Conservation (phyloP, 2,329 filamentous ascomycete species). For the Drechslerella coelobrocha region DNA sequence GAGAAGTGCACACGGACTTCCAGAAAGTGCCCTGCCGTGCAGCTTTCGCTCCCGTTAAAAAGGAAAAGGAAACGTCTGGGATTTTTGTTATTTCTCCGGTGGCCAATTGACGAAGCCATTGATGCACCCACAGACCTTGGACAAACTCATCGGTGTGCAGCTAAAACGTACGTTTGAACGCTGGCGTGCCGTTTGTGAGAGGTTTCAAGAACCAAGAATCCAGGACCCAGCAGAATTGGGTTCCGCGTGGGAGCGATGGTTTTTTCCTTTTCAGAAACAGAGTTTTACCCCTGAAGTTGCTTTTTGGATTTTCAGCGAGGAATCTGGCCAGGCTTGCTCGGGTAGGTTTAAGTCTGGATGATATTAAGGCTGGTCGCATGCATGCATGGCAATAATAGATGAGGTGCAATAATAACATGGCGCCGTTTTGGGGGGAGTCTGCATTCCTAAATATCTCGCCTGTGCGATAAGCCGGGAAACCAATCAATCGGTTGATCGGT, state of each 20-base stretch:
- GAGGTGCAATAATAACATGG: conserved; percentile 4
- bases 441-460: background rate
- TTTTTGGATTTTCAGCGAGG: conserved; percentile 18
- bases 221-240: background rate
- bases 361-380: conserved; percentile 9
- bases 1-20: background rate
- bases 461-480: conserved; percentile 1
- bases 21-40: background rate
- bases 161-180: background rate
- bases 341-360: background rate
- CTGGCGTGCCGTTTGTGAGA: background rate
- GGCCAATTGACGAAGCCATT: too few species aligned
- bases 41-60: background rate
- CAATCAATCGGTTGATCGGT: background rate
- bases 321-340: background rate
- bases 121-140: too few species aligned
- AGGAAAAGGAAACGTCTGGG: background rate
- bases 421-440: background rate
- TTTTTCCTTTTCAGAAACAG: conserved; percentile 18
- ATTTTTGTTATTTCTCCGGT: background rate
- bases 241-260: background rate
- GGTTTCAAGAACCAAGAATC: background rate
- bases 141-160: background rate
- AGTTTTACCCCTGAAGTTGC: conserved; percentile 49
- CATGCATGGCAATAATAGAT: background rate